Percentiles rank a stretch among this genome's conserved stretches.
These are phyloP conservation scores for Leishmania mexicana DNA, from an alignment of 208 protist species.

Conservation along the genomic window DNA sequence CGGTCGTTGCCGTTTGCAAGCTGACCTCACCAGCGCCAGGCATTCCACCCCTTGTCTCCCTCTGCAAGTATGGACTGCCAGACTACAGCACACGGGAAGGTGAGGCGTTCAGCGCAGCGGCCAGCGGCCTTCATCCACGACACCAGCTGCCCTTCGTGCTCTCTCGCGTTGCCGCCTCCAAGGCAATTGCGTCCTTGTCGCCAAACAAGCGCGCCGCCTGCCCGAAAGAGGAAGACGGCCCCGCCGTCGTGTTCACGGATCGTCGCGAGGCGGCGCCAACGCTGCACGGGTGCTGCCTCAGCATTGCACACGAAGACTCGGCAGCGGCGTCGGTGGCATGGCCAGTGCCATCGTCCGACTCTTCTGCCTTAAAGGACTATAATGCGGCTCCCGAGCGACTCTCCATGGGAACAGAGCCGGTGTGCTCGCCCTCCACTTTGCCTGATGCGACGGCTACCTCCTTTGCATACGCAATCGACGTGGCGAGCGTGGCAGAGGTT, in stretches of 20 bases:
- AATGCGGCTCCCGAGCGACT: not conserved
- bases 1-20: slow-evolving; percentile 9
- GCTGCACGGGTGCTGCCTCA: slow-evolving; percentile 38
- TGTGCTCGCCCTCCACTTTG: not conserved
- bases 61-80: slow-evolving; percentile 3
- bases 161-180: slow-evolving; percentile 64
- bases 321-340: slow-evolving; percentile 54
- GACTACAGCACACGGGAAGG: slow-evolving; percentile 3
- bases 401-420: not conserved
- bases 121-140: slow-evolving; percentile 27
- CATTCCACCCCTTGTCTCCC: not conserved
- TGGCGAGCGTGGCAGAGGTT: slow-evolving; percentile 42
- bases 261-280: slow-evolving; percentile 21
- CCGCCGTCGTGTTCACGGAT: slow-evolving; percentile 35
- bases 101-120: slow-evolving; percentile 2
- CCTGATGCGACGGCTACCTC: not conserved
- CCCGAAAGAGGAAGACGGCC: too few species aligned
- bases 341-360: not conserved
- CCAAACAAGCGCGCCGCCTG: not conserved
- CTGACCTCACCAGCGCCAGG: slow-evolving; percentile 3
- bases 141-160: slow-evolving; percentile 61
- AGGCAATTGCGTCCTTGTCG: slow-evolving; percentile 26
- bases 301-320: slow-evolving; percentile 56
- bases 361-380: not conserved
- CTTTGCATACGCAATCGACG: slow-evolving; percentile 43